These are phyloP conservation scores for Eucalyptus erythrocorys DNA, from an alignment of 345 rosid species.

Conservation along the genomic window DNA sequence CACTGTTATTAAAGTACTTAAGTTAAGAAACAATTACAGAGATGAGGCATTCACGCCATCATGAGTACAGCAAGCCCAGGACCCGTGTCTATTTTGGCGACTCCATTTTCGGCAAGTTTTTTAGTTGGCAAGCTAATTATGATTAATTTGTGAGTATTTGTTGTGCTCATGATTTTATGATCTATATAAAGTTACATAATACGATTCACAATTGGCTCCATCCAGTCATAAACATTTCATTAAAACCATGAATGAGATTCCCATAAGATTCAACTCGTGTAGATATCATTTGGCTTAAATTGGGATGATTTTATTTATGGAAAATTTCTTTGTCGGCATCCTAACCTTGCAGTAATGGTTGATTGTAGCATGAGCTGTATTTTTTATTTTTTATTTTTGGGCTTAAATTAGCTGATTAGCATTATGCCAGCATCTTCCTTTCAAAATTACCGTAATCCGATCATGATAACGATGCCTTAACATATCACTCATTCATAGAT, in stretches of 20 bases:
- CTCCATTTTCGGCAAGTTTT: neutral
- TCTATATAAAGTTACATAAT: neutral
- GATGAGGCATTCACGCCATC: neutral
- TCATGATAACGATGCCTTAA: neutral
- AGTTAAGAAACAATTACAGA: neutral
- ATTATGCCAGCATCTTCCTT: neutral
- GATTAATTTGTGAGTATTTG: neutral
- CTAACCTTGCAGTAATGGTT: neutral
- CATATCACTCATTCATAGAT: neutral
- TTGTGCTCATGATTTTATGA: neutral
- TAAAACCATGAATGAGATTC: neutral
- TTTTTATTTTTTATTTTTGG: no score
- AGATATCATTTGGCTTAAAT: neutral
- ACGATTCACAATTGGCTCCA: neutral
- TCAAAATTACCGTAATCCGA: neutral
- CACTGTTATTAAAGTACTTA: accelerated
- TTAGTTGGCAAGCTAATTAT: neutral
- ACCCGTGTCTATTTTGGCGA: neutral
- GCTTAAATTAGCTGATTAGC: neutral
- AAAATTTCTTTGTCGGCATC: neutral
- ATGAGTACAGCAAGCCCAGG: neutral
- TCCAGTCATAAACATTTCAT: neutral
- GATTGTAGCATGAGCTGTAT: neutral
- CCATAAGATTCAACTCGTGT: neutral
- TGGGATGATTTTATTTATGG: neutral